These are phyloP conservation scores for Monosporascus sp. DNA, from an alignment of 2,329 filamentous ascomycete genomes.

Conservation along the genomic window DNA sequence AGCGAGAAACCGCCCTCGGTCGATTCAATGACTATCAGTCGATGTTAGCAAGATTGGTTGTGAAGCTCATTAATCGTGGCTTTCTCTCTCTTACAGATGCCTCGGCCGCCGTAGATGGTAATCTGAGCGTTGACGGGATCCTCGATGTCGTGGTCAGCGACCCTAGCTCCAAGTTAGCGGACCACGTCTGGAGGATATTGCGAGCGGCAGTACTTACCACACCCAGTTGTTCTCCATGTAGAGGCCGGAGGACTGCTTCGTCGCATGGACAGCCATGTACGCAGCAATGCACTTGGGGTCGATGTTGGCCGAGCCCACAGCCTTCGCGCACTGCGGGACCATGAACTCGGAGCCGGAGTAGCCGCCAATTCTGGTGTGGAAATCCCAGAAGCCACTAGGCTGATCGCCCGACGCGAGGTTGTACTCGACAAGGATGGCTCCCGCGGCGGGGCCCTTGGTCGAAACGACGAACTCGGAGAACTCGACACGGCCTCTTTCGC, in stretches of 20 bases:
- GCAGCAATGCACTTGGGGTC: constrained; percentile 30
- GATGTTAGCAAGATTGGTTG: constrained; percentile 1
- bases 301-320: constrained; percentile 27
- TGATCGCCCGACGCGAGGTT: constrained; percentile 51
- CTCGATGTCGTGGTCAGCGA: constrained; percentile 52
- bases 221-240: constrained; percentile 42
- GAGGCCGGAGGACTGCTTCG: constrained; percentile 24
- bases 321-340: constrained; percentile 60
- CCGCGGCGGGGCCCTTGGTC: constrained; percentile 60
- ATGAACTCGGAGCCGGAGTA: constrained; percentile 65
- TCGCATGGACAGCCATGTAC: constrained; percentile 35
- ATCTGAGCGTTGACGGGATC: constrained; percentile 42
- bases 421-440: constrained; percentile 68
- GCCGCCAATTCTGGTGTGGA: constrained; percentile 70
- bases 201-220: constrained; percentile 23
- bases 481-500: constrained; percentile 62
- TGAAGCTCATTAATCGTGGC: background rate
- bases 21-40: constrained; percentile 29
- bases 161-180: constrained; percentile 21
- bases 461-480: constrained; percentile 68
- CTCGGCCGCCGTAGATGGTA: constrained; percentile 48
- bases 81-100: constrained; percentile 31
- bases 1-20: constrained; percentile 45
- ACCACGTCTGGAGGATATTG: constrained; percentile 7
- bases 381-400: constrained; percentile 63